A percentile compares a stretch with the other conserved stretches of the same genome.
These are phyloP conservation scores for Rhodotorula taiwanensis DNA, from an alignment of 768 basidiomycete species.

Conservation along the genomic window DNA sequence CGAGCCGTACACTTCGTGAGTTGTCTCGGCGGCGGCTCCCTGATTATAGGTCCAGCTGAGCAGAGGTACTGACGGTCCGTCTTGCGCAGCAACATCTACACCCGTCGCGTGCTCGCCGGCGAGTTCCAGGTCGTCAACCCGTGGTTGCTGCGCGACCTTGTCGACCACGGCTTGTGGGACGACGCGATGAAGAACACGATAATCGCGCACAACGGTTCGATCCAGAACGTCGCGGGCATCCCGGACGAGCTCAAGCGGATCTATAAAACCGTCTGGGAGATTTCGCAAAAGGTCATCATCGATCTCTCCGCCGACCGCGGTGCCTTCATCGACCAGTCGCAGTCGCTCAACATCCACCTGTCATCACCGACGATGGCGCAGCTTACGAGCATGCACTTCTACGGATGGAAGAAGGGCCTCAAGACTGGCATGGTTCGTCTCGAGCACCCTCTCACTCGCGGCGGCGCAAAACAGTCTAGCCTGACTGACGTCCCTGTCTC, in stretches of 20 bases:
- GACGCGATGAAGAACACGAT: constrained; percentile 99
- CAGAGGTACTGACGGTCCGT: not conserved
- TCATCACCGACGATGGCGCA: constrained; percentile 83
- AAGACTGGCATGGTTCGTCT: constrained; percentile 78
- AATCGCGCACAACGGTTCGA: constrained; percentile 78
- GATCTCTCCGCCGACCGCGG: constrained; percentile 98
- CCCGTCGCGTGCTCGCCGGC: constrained; percentile 95
- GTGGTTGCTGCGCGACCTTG: constrained; percentile 96
- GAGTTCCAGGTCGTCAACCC: constrained; percentile 99
- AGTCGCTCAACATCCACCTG: constrained; percentile 88
- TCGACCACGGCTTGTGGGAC: constrained; percentile 89
- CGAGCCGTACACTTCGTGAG: constrained; percentile 90
- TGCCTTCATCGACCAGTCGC: constrained; percentile 93
- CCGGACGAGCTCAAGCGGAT: constrained; percentile 90
- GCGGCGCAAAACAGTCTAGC: too few species aligned
- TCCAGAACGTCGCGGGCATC: constrained; percentile 59
- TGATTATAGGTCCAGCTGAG: too few species aligned
- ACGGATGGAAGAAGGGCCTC: constrained; percentile 99
- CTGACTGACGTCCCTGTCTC: not conserved
- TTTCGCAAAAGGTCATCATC: constrained; percentile 94
- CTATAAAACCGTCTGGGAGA: constrained; percentile 99
- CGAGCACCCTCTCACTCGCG: not conserved
- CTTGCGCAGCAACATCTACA: constrained; percentile 79
- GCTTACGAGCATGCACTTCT: constrained; percentile 93
- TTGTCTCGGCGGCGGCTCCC: too few species aligned